These are phyloP conservation scores for Metschnikowia matae DNA, from an alignment of 805 yeast species.

Conservation along the genomic window DNA sequence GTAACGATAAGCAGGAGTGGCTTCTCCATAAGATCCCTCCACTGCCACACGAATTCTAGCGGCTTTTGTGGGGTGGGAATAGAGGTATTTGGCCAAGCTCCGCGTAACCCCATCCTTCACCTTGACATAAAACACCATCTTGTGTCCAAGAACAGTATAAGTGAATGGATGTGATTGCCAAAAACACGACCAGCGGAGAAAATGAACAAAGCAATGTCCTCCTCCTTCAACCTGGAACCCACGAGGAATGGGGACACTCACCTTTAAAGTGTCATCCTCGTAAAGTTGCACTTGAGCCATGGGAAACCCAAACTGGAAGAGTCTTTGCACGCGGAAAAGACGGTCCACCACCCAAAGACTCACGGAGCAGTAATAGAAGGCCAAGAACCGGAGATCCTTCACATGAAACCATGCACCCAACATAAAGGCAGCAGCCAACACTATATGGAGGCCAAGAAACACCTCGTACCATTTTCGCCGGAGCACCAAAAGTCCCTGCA, in stretches of 20 bases:
- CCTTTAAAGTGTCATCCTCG: slow-evolving; percentile 45
- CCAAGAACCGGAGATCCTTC: slow-evolving; percentile 29
- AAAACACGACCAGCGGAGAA: slow-evolving; percentile 42
- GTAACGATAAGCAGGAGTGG: slow-evolving; percentile 27
- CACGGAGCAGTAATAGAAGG: slow-evolving; percentile 15
- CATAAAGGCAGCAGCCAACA: slow-evolving; percentile 36
- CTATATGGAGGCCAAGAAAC: slow-evolving; percentile 32
- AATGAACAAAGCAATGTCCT: slow-evolving; percentile 57
- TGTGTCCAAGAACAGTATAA: slow-evolving; percentile 20
- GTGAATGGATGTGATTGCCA: slow-evolving; percentile 74
- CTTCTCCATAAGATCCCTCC: slow-evolving; percentile 39
- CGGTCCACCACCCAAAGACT: slow-evolving; percentile 30
- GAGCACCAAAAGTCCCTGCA: slow-evolving; percentile 44
- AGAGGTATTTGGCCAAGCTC: slow-evolving; percentile 19
- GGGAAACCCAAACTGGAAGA: slow-evolving; percentile 58
- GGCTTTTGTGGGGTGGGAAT: slow-evolving; percentile 15
- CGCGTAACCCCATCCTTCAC: slow-evolving; percentile 34
- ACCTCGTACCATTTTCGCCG: slow-evolving; percentile 47
- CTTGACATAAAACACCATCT: slow-evolving; percentile 25
- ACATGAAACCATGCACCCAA: slow-evolving; percentile 48
- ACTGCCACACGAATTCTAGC: slow-evolving; percentile 29
- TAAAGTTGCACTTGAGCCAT: slow-evolving; percentile 42
- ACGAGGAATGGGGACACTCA: slow-evolving; percentile 48
- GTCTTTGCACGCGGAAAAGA: slow-evolving; percentile 49
- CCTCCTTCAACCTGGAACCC: slow-evolving; percentile 58